Evolutionary conservation across 371 early-diverging fungal species (phyloP).

Genomic region (Fennellomyces sp.): DNA sequence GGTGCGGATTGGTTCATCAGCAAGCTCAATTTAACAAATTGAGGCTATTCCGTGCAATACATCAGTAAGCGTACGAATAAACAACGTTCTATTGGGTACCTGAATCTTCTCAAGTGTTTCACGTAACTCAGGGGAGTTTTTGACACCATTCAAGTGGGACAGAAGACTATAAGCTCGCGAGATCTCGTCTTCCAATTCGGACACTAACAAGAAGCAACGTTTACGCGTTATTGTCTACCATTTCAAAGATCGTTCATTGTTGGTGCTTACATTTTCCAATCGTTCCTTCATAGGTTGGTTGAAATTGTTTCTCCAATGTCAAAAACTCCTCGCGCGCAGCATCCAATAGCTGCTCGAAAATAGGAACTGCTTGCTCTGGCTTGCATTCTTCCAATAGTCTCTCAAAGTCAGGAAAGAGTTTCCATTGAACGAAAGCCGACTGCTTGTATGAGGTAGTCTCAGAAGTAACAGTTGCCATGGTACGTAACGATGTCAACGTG

Average conservation of each 20-base stretch:
- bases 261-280: constrained; percentile 60
- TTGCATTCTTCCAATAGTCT: constrained; percentile 34
- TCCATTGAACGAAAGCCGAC: constrained; percentile 54
- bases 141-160: constrained; percentile 64
- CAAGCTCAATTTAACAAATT: constrained; percentile 55
- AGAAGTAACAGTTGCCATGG: constrained; percentile 9
- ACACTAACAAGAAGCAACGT: constrained; percentile 29
- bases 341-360: constrained; percentile 47
- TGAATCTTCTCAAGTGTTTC: constrained; percentile 60
- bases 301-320: constrained; percentile 50
- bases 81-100: constrained; percentile 14
- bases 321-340: constrained; percentile 49
- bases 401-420: constrained; percentile 60
- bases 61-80: neutral
- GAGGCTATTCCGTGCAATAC: constrained; percentile 29
- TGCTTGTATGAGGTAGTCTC: constrained; percentile 11
- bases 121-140: constrained; percentile 60
- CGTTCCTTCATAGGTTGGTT: constrained; percentile 67
- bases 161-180: constrained; percentile 60
- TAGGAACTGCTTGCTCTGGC: constrained; percentile 58
- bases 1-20: constrained; percentile 64
- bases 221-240: too few relatives aligned
- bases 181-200: constrained; percentile 59
- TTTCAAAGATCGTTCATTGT: too few relatives aligned
- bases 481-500: neutral